Percentiles rank a stretch among this genome's conserved stretches.
Conservation (phyloP, 257 asterid species). For the Capsicum pubescens region DNA sequence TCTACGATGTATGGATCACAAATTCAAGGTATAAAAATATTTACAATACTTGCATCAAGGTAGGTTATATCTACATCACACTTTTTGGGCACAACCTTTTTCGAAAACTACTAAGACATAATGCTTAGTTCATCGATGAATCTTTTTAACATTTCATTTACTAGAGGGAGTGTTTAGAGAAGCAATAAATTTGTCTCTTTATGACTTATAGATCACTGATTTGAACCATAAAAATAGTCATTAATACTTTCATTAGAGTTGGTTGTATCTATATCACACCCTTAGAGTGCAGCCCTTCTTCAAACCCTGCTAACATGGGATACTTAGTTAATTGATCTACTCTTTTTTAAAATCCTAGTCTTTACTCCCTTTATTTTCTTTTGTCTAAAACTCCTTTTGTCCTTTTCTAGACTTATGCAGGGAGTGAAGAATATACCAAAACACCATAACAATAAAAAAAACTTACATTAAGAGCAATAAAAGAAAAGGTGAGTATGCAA, state of each 20-base stretch:
- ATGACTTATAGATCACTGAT: neutral
- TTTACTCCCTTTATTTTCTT: neutral
- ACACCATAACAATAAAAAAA: conserved; percentile 33
- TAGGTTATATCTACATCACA: too few species aligned
- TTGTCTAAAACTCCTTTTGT: neutral
- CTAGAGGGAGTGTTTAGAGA: too few species aligned
- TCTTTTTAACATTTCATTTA: neutral
- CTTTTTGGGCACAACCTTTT: neutral
- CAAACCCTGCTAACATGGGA: neutral
- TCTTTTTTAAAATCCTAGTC: neutral
- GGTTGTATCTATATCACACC: neutral
- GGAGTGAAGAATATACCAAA: conserved; percentile 39
- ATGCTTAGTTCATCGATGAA: neutral
- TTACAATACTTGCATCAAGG: neutral
- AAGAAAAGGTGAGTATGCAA: conserved; percentile 39
- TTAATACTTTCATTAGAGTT: neutral
- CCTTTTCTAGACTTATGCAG: neutral
- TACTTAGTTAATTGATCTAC: neutral
- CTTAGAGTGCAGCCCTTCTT: neutral
- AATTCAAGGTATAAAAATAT: neutral
- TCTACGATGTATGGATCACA: neutral
- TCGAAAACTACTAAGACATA: neutral
- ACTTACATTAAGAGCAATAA: conserved; percentile 44
- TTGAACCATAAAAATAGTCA: neutral
- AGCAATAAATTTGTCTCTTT: neutral